A percentile compares a stretch with the other conserved stretches of the same genome.
Evolutionary conservation across 768 basidiomycete species (phyloP).

Genomic region (Galerina sulciceps): DNA sequence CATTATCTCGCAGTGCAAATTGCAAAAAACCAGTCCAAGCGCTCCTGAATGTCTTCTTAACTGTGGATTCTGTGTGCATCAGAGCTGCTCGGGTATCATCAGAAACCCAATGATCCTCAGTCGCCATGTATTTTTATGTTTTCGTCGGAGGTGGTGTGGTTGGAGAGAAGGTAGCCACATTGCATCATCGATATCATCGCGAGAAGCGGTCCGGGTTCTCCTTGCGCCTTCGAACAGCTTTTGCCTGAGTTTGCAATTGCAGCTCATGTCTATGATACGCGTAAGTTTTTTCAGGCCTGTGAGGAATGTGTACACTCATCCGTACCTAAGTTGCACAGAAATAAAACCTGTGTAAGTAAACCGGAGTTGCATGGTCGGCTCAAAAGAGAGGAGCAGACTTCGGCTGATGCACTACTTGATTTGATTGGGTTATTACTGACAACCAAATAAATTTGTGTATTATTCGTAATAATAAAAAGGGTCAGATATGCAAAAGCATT

Average conservation of each 20-base stretch:
- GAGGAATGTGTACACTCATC: no score
- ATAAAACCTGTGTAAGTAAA: no score
- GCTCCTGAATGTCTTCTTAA: conserved; percentile 25
- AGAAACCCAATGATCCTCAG: conserved; percentile 13
- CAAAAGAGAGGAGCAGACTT: no score
- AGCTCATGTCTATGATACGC: no score
- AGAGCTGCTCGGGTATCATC: conserved; percentile 21
- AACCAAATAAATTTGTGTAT: not conserved
- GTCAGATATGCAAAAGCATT: conserved; percentile 2
- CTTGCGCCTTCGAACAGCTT: no score
- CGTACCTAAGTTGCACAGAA: no score
- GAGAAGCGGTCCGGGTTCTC: no score
- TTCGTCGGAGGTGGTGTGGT: not conserved
- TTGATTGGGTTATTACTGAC: not conserved
- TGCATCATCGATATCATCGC: no score
- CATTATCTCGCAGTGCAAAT: conserved; percentile 45
- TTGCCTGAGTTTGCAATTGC: no score
- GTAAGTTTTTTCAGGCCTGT: no score
- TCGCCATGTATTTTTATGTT: not conserved
- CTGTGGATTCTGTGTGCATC: conserved; percentile 20
- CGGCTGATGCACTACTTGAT: not conserved
- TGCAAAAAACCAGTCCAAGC: conserved; percentile 33
- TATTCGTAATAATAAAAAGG: conserved; percentile 10
- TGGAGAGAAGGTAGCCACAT: not conserved
- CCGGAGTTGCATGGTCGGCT: no score